Evolutionary conservation across 257 asterid genomes (phyloP).

Genomic region (Salvia splendens): DNA sequence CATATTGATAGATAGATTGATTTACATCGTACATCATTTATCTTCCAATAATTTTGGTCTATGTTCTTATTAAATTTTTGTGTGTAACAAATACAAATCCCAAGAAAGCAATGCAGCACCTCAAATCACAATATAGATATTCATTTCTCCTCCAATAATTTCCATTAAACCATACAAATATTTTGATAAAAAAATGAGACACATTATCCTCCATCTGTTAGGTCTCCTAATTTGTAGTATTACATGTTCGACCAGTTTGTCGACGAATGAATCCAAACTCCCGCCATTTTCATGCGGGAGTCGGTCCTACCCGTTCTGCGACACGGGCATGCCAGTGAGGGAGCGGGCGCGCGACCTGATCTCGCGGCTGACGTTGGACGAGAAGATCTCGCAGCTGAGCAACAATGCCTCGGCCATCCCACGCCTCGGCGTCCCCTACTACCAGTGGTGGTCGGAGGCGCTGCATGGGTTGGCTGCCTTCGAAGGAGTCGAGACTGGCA

Average conservation of each 20-base stretch:
- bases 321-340: slow-evolving; percentile 29
- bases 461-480: slow-evolving; percentile 52
- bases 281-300: slow-evolving; percentile 51
- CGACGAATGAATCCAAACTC: slow-evolving; percentile 18
- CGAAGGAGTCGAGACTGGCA: slow-evolving; percentile 43
- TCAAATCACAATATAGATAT: not conserved
- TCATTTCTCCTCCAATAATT: slow-evolving; percentile 7
- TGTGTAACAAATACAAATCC: not conserved
- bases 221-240: slow-evolving; percentile 19
- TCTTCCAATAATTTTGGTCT: no score
- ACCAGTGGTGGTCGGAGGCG: slow-evolving; percentile 68
- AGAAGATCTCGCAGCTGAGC: slow-evolving; percentile 48
- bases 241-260: slow-evolving; percentile 12
- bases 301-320: slow-evolving; percentile 44
- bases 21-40: no score
- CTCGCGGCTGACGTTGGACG: slow-evolving; percentile 51
- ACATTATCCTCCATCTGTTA: slow-evolving; percentile 21
- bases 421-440: slow-evolving; percentile 50
- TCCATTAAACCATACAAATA: not conserved
- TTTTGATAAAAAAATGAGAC: not conserved
- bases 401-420: slow-evolving; percentile 56
- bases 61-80: no score
- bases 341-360: slow-evolving; percentile 43
- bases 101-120: no score
- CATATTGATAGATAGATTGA: no score